Evolutionary conservation across 257 asterid genomes (phyloP), one percentile per base, ranked within the genome.

Genomic region (Nicotiana undulata): DNA sequence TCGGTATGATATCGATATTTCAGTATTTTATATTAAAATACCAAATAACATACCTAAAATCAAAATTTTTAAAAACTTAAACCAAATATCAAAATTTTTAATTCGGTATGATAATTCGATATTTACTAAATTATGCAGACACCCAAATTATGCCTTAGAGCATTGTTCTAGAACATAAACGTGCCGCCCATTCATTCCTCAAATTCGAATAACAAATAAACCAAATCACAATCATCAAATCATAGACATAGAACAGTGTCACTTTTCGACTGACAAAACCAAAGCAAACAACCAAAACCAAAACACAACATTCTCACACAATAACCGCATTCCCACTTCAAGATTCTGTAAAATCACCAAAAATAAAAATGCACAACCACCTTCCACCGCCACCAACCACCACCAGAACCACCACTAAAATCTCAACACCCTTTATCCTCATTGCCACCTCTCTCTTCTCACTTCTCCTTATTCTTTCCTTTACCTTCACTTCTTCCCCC

Each of bases 361-460:
- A 26, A 1, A 26, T 26, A 26, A 76, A 56, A 52, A 60, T 59
- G 81, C 89, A 53, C 86, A 63, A 37, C 46, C 82, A n/a, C 4
- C 65, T 83, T 20, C 82, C 60, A 28, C 85, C 83, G 15, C 79
- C 88, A 8, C 64, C 46, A 40, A 40, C 88, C 58, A 20, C 75
- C 87, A 12, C 82, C 70, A 1, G 82, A 81, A 3, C 83, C 81
- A 11, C 85, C 82, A 9, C 83, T n/a, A 24, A 37, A 34, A 64
- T 66, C 85, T 46, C 88, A 46, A 37, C 84, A 31, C 86, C 83
- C 0, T 90, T 83, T 83, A 83, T 90, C 72, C 59, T 94, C 65
- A 77, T 91, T 63, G 83, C 89, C 88, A 87, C 93, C 76, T 59
- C 90, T 81, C 80, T 93, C 16, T 84, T 92, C 90, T 87, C 94